Evolutionary conservation across 2,329 filamentous ascomycete species (phyloP), one percentile per base, ranked within the genome.

Genomic region (Verticillium zaregamsianum): DNA sequence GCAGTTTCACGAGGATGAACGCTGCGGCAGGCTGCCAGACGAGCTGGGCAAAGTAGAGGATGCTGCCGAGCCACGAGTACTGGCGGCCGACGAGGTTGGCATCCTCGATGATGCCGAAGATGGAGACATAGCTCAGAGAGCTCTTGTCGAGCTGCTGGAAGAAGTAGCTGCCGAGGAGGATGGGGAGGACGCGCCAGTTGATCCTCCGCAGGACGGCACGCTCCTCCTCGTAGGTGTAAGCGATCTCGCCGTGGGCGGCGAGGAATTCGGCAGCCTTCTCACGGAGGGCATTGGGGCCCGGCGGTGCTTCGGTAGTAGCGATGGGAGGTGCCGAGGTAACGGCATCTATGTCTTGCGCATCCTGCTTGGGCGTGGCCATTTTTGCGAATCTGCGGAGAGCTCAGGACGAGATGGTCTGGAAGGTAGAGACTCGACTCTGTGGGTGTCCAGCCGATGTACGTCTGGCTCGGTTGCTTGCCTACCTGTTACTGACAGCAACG

Each of bases 1-100:
- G 45, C 0, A 88, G 79, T 66, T 82, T 86, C 65, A 88, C 83
- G 62, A 88, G 87, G 35, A 88, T 76, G 61, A 80, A 78, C 0
- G 83, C 84, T 0, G 84, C 86, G 63, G 87, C 83, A 0, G 85
- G 85, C 63, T 86, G 83, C 82, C 84, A 87, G 54, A 74, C 81
- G 39, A 88, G 77, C 70, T 88, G 85, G 1, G 85, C 85, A 28
- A 88, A 85, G 1, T 85, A 78, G 0, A 80, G 76, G 49, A 88
- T 85, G 6, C 83, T 86, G 28, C 83, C 81, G 25, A 88, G 71
- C 23, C 87, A 71, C 0, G 83, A 85, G 72, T 86, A 86, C 62
- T 86, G 77, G 62, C 81, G 78, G 0, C 82, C 83, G 0, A 72
- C 78, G 17, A 87, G 77, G 57, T 78, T 65, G 2, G 79, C 78